Base-by-base conservation (phyloP, 345 rosid species). In the Cochlearia excelsa region DNA sequence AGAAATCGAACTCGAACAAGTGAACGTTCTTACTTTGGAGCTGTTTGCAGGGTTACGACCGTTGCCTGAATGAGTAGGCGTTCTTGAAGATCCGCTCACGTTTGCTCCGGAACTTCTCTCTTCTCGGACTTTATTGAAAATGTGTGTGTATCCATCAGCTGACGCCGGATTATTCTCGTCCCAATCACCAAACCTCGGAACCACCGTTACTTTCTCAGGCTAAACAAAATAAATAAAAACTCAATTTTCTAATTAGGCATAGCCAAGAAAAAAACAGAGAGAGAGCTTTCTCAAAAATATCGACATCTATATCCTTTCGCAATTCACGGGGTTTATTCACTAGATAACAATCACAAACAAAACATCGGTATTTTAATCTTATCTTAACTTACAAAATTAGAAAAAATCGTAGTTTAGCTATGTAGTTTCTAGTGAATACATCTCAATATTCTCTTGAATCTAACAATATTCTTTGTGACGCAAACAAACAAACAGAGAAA, bases 181-280 rank as follows among this genome's bases (percentile, higher is more conserved):
- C 98, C 96, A 91, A 1, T 81, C 96, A 0, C 98, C 98, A 30
- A 91, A 91, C 61, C 79, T 91, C 1, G 98, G 96, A 57, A 91
- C 95, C 61, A 86, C 91, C 26, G 95, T 83, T 26, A 85, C 84
- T 64, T 65, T 69, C 1, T 85, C 93, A 7, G 84, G 83, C 97
- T 87, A 66, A 33, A 33, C 27, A 53, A 43, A 48, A 43, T 9
- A 57, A 11, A 37, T 37, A 1, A 35, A 16, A 30, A 7, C 11
- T 28, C 42, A 26, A 16, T 9, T 16, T 16, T 16, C 23, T 16
- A 16, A 16, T 16, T 16, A 16, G 23, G 23, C 10, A 26, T 53
- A 27, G 0, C 40, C 40, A 73, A 26, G 50, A 64, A 41, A 27
- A 66, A 23, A 46, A 34, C 5, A 58, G 9, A 46, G n/a, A 37